Evolutionary conservation across 2,329 filamentous ascomycete species (phyloP).

Genomic region (Talaromyces marneffei): DNA sequence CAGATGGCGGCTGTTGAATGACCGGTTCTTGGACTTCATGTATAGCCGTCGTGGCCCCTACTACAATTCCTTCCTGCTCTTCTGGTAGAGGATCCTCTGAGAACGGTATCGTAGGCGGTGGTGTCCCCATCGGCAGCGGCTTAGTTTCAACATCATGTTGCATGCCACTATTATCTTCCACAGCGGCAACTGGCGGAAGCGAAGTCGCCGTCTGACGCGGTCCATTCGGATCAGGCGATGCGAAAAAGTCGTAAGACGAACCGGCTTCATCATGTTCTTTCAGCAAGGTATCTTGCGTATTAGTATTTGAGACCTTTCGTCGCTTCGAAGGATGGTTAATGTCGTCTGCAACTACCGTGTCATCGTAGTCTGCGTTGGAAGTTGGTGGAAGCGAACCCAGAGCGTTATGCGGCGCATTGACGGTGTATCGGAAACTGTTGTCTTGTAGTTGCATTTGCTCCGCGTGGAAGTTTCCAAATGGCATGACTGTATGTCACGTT

Average conservation of each 20-base stretch:
- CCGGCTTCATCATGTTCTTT: neutral
- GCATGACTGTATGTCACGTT: neutral
- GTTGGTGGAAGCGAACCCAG: neutral
- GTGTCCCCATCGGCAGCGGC: constrained; percentile 26
- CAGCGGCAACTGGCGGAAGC: neutral
- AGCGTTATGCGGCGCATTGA: neutral
- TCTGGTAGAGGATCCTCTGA: constrained; percentile 24
- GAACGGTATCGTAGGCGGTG: constrained; percentile 37
- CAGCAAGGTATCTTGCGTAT: constrained; percentile 7
- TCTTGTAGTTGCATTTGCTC: neutral
- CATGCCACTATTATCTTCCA: neutral
- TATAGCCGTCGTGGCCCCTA: neutral
- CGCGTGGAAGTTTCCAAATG: neutral
- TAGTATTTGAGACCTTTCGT: constrained; percentile 7
- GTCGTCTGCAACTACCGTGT: neutral
- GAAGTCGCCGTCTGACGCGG: neutral
- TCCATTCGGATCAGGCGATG: constrained; percentile 1
- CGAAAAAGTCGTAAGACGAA: constrained; percentile 14
- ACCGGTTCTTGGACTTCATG: constrained; percentile 16
- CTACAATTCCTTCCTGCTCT: constrained; percentile 12
- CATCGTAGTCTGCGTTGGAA: neutral
- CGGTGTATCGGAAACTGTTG: neutral
- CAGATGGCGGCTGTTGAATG: constrained; percentile 24
- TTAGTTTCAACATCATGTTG: constrained; percentile 6
- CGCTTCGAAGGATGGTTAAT: constrained; percentile 9